These are phyloP conservation scores for Eurotiales sp. DNA, from an alignment of 2,329 filamentous ascomycete species.

Conservation along the genomic window DNA sequence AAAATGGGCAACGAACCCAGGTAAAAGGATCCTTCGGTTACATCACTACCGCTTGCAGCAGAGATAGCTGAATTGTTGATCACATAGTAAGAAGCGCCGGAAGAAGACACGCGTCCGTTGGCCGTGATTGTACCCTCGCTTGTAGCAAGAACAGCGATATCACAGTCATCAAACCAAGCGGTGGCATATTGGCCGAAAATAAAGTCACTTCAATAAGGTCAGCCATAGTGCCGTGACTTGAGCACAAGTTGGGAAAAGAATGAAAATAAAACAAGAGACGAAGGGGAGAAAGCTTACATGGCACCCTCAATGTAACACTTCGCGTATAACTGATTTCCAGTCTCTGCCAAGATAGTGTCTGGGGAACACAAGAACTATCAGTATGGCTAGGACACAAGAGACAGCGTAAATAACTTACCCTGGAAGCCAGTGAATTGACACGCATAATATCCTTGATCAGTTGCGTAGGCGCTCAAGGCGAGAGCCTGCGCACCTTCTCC, in stretches of 20 bases:
- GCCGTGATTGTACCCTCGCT: slow-evolving; percentile 46
- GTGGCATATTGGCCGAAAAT: slow-evolving; percentile 54
- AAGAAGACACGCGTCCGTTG: slow-evolving; percentile 39
- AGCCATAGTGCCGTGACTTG: too few species aligned
- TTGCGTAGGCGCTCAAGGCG: slow-evolving; percentile 50
- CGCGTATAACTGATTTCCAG: slow-evolving; percentile 54
- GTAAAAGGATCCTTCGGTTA: slow-evolving; percentile 5
- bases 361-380: too few species aligned
- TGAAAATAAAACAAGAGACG: background rate
- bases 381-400: too few species aligned
- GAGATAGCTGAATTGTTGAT: slow-evolving; percentile 44
- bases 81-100: slow-evolving; percentile 50
- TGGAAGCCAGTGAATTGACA: slow-evolving; percentile 55
- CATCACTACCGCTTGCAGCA: slow-evolving; percentile 6
- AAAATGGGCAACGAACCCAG: background rate
- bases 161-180: slow-evolving; percentile 51
- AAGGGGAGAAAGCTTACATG: slow-evolving; percentile 26
- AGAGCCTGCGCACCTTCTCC: slow-evolving; percentile 29
- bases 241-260: background rate
- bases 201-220: slow-evolving; percentile 41
- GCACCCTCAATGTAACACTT: slow-evolving; percentile 56
- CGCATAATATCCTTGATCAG: slow-evolving; percentile 56
- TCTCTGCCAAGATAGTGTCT: slow-evolving; percentile 51
- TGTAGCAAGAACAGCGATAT: slow-evolving; percentile 43
- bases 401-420: background rate